Evolutionary conservation across 2,329 filamentous ascomycete species (phyloP).

Genomic region (Orbilia quercus): DNA sequence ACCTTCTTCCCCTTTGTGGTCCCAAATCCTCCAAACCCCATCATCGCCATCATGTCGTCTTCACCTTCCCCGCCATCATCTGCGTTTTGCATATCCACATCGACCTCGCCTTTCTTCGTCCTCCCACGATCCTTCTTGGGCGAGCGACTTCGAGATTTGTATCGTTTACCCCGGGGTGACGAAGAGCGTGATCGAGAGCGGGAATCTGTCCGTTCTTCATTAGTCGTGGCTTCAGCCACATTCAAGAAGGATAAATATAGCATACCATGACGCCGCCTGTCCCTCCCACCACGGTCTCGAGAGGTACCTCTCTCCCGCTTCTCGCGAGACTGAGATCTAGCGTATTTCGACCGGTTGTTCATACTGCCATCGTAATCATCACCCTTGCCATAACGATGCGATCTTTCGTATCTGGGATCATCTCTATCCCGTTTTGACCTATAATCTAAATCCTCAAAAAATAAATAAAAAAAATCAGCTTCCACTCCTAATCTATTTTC

Average conservation of each 20-base stretch:
- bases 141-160: constrained; percentile 26
- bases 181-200: constrained; percentile 35
- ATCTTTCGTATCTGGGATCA: constrained; percentile 40
- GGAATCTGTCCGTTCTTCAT: constrained; percentile 5
- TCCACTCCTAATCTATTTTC: not conserved
- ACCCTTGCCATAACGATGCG: constrained; percentile 25
- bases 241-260: not conserved
- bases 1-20: constrained; percentile 92
- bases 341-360: constrained; percentile 38
- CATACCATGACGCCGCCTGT: constrained; percentile 33
- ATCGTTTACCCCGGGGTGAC: constrained; percentile 25
- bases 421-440: constrained; percentile 27
- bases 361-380: constrained; percentile 23
- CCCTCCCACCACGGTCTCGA: constrained; percentile 17
- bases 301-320: constrained; percentile 26
- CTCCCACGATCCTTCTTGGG: constrained; percentile 31
- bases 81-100: constrained; percentile 67
- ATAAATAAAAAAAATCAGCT: not conserved
- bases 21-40: constrained; percentile 89
- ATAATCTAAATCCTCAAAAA: constrained; percentile 15
- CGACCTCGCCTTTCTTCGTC: constrained; percentile 55
- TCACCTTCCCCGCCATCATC: constrained; percentile 72
- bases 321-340: constrained; percentile 25
- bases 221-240: not conserved
- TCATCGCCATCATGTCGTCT: constrained; percentile 81